Evolutionary conservation across 371 early-diverging fungal genomes (phyloP), one percentile per base, ranked within the genome.

Genomic region (Haplosporangium sp.): DNA sequence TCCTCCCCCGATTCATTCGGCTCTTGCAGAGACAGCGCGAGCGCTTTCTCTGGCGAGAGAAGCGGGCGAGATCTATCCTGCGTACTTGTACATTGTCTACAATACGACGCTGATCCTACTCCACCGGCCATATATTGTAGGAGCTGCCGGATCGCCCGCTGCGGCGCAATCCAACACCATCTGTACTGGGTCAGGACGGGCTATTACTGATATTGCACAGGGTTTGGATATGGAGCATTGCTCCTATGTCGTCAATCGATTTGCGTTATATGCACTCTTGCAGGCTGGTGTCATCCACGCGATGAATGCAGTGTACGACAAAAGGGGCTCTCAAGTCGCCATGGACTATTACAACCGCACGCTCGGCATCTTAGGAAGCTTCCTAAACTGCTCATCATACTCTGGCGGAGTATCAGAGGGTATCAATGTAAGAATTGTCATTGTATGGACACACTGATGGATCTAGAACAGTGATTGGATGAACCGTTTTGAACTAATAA

Each of bases 71-170:
- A 59, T 75, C 18, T 74, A 75, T 62, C 74, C 72, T 4, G 72
- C 81, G 10, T 71, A 74, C 53, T 74, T 93, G 14, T 93, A 94
- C 70, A 89, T 95, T 62, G 87, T 92, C 2, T 96, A 93, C 84
- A 91, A 95, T 79, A 90, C 91, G 9, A 86, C 91, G 61, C 67
- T 93, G 58, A 92, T 95, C 67, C 64, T 95, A 36, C 84, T 96
- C 8, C 95, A 96, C 70, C 91, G 94, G 6, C 93, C 92, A 6
- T 93, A 89, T 69, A 83, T 85, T 52, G 80, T 79, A 37, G 80
- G 80, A 6, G 73, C 80, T 4, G 80, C 80, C 1, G 80, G 80
- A 6, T 79, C 80, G 1, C 80, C 80, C n/a, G 67, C 80, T 5
- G 80, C 80, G 13, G 80, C 80, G 2, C 80, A 79, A 55, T 79